Evolutionary conservation across 2,329 filamentous ascomycete genomes (phyloP).

Genomic region (Botrytis tulipae): DNA sequence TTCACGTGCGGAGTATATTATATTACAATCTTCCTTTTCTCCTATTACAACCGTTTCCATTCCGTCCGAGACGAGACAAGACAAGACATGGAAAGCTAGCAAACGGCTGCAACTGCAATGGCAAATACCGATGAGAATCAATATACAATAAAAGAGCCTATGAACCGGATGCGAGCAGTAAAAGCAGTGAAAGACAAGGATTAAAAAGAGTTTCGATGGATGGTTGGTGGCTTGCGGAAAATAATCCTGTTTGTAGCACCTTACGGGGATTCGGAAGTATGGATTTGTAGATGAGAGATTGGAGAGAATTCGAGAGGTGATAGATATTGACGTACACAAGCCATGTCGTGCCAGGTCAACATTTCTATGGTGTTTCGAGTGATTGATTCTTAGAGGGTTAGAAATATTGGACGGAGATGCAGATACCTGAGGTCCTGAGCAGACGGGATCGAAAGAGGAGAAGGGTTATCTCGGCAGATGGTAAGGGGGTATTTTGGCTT

Average conservation of each 20-base stretch:
- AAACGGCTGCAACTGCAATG: background rate
- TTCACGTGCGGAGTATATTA: background rate
- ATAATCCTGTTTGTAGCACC: background rate
- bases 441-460: background rate
- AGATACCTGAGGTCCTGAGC: background rate
- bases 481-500: background rate
- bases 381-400: background rate
- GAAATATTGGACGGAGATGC: background rate
- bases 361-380: background rate
- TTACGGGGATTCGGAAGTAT: background rate
- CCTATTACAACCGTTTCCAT: background rate
- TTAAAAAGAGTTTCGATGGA: background rate
- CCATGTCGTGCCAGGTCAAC: background rate
- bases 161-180: background rate
- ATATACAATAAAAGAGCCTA: background rate
- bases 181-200: background rate
- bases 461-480: background rate
- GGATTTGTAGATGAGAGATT: conserved; percentile 11
- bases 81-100: background rate
- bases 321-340: conserved; percentile 5
- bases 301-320: conserved; percentile 8
- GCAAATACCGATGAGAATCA: background rate
- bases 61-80: background rate
- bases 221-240: background rate
- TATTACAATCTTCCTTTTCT: background rate